Percentiles rank a stretch among this genome's conserved stretches.
These are phyloP conservation scores for Helotiales sp. DNA, from an alignment of 2,329 filamentous ascomycete species.

Conservation along the genomic window DNA sequence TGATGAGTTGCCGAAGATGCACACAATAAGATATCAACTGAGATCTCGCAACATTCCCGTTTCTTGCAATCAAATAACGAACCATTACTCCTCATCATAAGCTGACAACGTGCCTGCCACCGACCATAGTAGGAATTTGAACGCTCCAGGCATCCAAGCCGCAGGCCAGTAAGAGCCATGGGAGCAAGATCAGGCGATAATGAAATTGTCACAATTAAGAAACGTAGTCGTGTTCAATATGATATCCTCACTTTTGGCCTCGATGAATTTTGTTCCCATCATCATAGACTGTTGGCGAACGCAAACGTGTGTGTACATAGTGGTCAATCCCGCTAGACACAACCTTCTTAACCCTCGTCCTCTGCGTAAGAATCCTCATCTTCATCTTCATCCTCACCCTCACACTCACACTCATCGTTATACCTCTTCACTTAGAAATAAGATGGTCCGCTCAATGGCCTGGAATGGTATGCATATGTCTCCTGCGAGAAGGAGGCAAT, in stretches of 20 bases:
- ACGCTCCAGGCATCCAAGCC: not conserved
- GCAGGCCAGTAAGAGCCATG: not conserved
- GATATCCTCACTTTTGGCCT: conserved; percentile 3
- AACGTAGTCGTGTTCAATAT: conserved; percentile 5
- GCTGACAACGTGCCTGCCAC: not conserved
- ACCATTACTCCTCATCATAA: not conserved
- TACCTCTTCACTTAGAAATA: not conserved
- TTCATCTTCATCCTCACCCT: conserved; percentile 4
- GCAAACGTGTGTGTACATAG: conserved; percentile 6
- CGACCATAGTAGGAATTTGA: not conserved
- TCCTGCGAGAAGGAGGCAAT: conserved; percentile 1
- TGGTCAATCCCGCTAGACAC: not conserved
- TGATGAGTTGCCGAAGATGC: not conserved
- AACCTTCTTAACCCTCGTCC: not conserved
- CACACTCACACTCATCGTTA: too few relatives aligned
- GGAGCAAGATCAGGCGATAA: conserved; percentile 4
- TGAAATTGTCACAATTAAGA: not conserved
- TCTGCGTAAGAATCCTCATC: not conserved
- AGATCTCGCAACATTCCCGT: not conserved
- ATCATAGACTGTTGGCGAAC: not conserved
- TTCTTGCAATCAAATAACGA: not conserved
- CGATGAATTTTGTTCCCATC: conserved; percentile 2
- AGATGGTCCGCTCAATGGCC: conserved; percentile 11
- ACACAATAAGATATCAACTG: not conserved
- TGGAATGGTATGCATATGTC: conserved; percentile 2